Evolutionary conservation across 495 filamentous ascomycete genomes (phyloP).

Genomic region (Penicillium macrosclerotiorum): DNA sequence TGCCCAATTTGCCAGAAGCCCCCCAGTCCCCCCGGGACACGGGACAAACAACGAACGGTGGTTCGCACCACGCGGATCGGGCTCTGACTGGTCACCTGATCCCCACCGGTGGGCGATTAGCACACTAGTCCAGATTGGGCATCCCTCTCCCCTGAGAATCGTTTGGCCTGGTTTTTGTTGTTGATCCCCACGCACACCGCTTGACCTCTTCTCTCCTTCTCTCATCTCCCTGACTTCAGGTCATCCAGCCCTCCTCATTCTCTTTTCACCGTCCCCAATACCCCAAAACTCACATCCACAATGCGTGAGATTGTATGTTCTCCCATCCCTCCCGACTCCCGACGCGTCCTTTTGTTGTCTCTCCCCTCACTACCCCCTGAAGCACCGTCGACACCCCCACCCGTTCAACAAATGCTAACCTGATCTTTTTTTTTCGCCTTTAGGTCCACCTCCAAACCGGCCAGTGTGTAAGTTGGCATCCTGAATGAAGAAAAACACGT

Average conservation of each 20-base stretch:
- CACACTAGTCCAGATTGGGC: constrained; percentile 25
- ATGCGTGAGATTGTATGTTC: constrained; percentile 94
- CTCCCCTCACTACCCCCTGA: constrained; percentile 33
- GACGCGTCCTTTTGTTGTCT: constrained; percentile 37
- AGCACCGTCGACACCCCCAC: constrained; percentile 34
- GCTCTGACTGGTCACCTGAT: constrained; percentile 9
- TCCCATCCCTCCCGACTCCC: constrained; percentile 25
- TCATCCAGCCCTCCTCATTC: constrained; percentile 20
- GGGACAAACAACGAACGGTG: constrained; percentile 17
- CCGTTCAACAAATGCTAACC: constrained; percentile 38
- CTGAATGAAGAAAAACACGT: constrained; percentile 7
- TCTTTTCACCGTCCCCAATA: constrained; percentile 21
- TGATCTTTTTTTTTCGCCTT: constrained; percentile 36
- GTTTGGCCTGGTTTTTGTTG: constrained; percentile 28
- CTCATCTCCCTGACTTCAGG: constrained; percentile 25
- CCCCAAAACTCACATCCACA: constrained; percentile 54
- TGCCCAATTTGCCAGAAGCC: not conserved
- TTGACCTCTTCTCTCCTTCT: constrained; percentile 31
- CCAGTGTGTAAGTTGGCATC: constrained; percentile 77
- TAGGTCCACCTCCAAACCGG: constrained; percentile 98
- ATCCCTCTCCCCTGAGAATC: constrained; percentile 27
- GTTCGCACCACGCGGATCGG: constrained; percentile 29
- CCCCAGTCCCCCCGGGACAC: too few species aligned
- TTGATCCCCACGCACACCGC: constrained; percentile 41
- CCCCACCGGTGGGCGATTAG: constrained; percentile 24